Base-by-base conservation (phyloP, 768 basidiomycete species). In the Mycena haematopus region DNA sequence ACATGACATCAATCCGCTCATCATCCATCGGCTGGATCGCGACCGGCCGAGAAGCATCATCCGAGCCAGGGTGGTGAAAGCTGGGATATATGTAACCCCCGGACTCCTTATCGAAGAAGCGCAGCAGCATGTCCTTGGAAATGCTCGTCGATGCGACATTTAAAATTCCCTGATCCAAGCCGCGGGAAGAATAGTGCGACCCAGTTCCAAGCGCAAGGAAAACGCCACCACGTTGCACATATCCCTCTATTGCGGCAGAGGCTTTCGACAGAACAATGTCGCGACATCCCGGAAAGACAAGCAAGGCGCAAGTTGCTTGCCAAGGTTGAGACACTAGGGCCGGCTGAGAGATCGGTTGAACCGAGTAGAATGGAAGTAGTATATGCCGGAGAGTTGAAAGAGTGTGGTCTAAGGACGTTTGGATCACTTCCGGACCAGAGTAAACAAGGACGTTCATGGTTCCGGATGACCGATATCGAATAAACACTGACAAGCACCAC, bases 371-470 rank as follows among this genome's bases (percentile, higher is more conserved):
- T 0, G 93, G 89, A 15, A 81, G 70, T 21, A 96, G 85, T 29
- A 91, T 68, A 2, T 80, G 71, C 31, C 82, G 79, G 19, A 95
- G 82, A 1, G 77, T 73, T 5, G 77, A 62, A 25, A 86, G 65
- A 8, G 84, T 73, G 66, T 82, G 71, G 56, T 77, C 68, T 42
- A 84, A 73, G 10, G 79, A 81, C 33, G 79, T 71, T 42, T 80
- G 78, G 11, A 84, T 73, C 9, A 84, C 80, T 63, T 90, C 88
- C 40, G 86, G 82, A 6, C 86, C 89, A 53, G 84, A 74, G 73
- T 90, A 91, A 55, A 92, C 80, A 60, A 92, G 84, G n/a, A 93
- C 88, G 74, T 92, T 86, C 87, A 92, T 91, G n/a, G 63, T 64
- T 76, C 77, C 52, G 46, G 53, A 3, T 42, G n/a, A 42, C 53